Base-by-base conservation (phyloP, 371 early-diverging fungal genomes). In the Apophysomyces sp. region DNA sequence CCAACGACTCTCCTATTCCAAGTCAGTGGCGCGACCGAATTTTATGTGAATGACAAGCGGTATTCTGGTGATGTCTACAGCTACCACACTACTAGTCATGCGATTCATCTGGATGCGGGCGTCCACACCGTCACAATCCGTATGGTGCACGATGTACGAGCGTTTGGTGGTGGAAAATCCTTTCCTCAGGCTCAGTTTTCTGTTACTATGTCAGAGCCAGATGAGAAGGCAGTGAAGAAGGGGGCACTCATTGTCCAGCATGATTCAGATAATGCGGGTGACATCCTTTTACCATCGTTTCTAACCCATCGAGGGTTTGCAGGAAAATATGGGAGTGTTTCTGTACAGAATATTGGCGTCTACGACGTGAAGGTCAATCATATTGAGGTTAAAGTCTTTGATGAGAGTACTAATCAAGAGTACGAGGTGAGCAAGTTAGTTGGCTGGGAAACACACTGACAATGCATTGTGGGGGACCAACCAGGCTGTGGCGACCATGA, bases 101-200 rank as follows among this genome's bases (percentile, higher is more conserved):
- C 76, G 0, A 44, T 81, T 6, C 40, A 66, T 26, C 60, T 84
- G 3, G 41, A 53, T 2, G 63, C 71, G 7, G 87, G 87, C 1
- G 51, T 39, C 2, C 86, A 90, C 58, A 67, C 54, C 0, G 56
- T 90, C 1, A 78, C 80, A 39, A 77, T 89, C 3, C 77, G 83
- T 34, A 68, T 85, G 5, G 76, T 81, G 0, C 81, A 86, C 74
- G 91, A 90, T 61, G 82, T 88, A 1, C 80, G 91, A 2, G 68
- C 86, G 8, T 86, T 85, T 73, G 88, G 89, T 8, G 74, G 74
- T 3, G 86, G 82, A 44, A 75, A 65, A 8, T 32, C 71, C 11
- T 80, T 82, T 12, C 88, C 89, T 7, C 72, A 69, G 56, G 59
- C 74, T 41, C 52, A 39, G 8, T 85, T 82, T 53, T n/a, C 53